Conservation (phyloP, 495 filamentous ascomycete species). For the Trichoderma reesei region DNA sequence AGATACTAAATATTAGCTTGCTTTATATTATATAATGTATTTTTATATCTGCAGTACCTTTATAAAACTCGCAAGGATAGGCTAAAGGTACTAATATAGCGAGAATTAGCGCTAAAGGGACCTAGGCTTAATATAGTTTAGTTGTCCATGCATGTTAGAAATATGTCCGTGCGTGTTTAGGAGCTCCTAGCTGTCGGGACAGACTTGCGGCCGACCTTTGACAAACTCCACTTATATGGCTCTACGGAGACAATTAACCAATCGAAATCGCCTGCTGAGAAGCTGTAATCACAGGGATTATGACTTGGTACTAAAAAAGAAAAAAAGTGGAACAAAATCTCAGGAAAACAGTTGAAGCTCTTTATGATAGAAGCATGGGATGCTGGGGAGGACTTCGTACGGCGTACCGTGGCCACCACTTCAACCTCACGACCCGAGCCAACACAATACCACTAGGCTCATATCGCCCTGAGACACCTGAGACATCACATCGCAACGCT, state of each 20-base stretch:
- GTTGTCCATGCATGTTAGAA: too few relatives aligned
- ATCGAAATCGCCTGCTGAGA: not conserved
- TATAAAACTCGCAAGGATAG: too few relatives aligned
- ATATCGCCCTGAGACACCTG: not conserved
- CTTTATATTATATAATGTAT: too few relatives aligned
- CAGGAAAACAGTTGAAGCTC: not conserved
- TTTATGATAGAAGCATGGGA: constrained; percentile 4
- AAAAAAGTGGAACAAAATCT: too few relatives aligned
- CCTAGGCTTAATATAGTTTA: too few relatives aligned
- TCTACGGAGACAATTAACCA: constrained; percentile 5
- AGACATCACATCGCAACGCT: not conserved
- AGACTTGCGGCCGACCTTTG: constrained; percentile 2
- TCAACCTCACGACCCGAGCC: not conserved
- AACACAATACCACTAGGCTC: not conserved
- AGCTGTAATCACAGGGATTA: not conserved
- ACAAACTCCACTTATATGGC: not conserved
- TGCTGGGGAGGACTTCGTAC: not conserved
- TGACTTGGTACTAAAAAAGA: not conserved
- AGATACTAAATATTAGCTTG: too few relatives aligned
- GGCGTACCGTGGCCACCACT: not conserved
- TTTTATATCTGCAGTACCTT: too few relatives aligned
- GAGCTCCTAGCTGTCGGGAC: not conserved
- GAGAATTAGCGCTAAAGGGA: too few relatives aligned
- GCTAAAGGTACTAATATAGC: too few relatives aligned
- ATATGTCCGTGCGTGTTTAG: too few relatives aligned